These are phyloP conservation scores for Elaeis oleifera DNA, from an alignment of 202 grass and related monocot species.

Conservation along the genomic window DNA sequence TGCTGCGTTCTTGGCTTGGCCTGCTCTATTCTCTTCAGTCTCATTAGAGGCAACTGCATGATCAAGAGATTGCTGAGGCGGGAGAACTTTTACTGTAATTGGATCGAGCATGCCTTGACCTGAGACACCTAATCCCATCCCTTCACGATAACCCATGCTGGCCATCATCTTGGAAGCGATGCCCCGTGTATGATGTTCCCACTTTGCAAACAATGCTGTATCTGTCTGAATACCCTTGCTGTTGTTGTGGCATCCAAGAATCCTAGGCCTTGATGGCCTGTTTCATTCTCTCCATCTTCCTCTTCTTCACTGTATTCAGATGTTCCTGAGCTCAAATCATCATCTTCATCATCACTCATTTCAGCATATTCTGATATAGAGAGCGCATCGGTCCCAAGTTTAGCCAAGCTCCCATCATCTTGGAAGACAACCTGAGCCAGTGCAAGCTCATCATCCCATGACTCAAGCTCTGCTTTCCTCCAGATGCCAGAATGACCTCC, in stretches of 20 bases:
- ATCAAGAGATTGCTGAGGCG: conserved; percentile 76
- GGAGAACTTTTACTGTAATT: conserved; percentile 71
- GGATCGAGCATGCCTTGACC: conserved; percentile 91
- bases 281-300: conserved; percentile 30
- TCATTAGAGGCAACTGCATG: conserved; percentile 40
- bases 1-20: conserved; percentile 40
- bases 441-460: conserved; percentile 69
- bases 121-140: conserved; percentile 78
- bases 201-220: conserved; percentile 76
- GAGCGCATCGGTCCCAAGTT: conserved; percentile 48
- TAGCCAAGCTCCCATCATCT: conserved; percentile 59
- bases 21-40: conserved; percentile 19
- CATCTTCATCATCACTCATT: conserved; percentile 44
- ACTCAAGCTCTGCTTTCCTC: conserved; percentile 82
- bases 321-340: conserved; percentile 28
- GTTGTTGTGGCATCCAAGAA: conserved; percentile 48
- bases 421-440: conserved; percentile 58
- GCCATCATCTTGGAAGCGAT: conserved; percentile 98
- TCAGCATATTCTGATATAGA: conserved; percentile 69
- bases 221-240: conserved; percentile 74
- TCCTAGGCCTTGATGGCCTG: conserved; percentile 56
- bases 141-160: conserved; percentile 85
- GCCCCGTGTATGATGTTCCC: conserved; percentile 85
- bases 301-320: conserved; percentile 45
- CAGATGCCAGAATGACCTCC: conserved; percentile 50